Percentiles rank a stretch among this genome's conserved stretches.
Evolutionary conservation across 139 green algal genomes (phyloP).

Genomic region (Micractinium conductrix): DNA sequence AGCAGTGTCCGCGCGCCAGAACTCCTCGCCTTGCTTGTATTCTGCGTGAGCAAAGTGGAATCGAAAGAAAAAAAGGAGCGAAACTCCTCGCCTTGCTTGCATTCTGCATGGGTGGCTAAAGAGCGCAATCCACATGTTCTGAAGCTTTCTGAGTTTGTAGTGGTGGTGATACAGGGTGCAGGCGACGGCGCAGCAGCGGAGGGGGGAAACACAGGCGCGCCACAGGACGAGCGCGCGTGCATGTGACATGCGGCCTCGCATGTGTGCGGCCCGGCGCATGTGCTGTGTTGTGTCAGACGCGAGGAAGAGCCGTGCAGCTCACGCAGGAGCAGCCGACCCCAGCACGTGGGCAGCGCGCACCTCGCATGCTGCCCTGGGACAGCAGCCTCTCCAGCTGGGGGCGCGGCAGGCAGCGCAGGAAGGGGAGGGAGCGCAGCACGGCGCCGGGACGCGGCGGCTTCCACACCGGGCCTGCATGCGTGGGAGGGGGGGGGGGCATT

Average conservation of each 20-base stretch:
- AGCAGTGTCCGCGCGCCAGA: background rate
- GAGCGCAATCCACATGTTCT: too few relatives aligned
- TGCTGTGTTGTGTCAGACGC: too few relatives aligned
- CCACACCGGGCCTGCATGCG: conserved; percentile 69
- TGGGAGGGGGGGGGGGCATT: too few relatives aligned
- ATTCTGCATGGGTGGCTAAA: too few relatives aligned
- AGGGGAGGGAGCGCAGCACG: conserved; percentile 68
- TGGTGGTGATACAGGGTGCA: background rate
- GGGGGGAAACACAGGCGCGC: too few relatives aligned
- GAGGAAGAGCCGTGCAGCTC: too few relatives aligned
- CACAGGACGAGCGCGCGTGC: too few relatives aligned
- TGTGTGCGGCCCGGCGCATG: too few relatives aligned
- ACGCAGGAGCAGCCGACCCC: background rate
- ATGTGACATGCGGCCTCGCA: background rate
- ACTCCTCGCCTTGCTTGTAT: background rate
- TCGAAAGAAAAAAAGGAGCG: background rate
- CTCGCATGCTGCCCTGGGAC: background rate
- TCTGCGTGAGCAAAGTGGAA: background rate
- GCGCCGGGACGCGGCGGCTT: conserved; percentile 51
- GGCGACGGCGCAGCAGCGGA: background rate
- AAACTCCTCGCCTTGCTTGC: too few relatives aligned
- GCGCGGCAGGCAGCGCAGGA: conserved; percentile 48
- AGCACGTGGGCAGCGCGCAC: background rate
- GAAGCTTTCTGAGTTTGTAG: background rate
- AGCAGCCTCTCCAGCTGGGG: conserved; percentile 7